Percentiles rank a stretch among this genome's conserved stretches.
Conservation (phyloP, 2,329 filamentous ascomycete species). For the Aspergillus quadricinctus region DNA sequence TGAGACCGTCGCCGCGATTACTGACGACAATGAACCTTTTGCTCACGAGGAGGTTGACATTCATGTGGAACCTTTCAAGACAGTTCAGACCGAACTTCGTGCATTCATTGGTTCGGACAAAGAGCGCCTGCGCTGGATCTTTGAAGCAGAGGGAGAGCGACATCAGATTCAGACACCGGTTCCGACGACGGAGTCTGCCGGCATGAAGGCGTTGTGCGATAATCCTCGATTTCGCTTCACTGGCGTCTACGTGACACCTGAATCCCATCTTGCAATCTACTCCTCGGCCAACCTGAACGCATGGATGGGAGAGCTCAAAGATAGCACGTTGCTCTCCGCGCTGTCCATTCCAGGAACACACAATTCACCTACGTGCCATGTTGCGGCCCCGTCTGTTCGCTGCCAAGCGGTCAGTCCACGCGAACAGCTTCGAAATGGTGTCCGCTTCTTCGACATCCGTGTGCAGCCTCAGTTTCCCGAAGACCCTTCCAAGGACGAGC, state of each 20-base stretch:
- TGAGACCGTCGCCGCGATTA: conserved; percentile 42
- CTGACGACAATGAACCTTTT: conserved; percentile 55
- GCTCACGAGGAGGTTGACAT: conserved; percentile 60
- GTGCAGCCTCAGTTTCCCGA: conserved; percentile 62
- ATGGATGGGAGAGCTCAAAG: conserved; percentile 77
- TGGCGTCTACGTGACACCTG: conserved; percentile 58
- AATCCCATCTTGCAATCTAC: conserved; percentile 58
- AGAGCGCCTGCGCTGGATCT: conserved; percentile 69
- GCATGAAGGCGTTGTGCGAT: conserved; percentile 55
- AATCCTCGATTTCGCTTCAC: conserved; percentile 57
- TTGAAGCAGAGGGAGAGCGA: conserved; percentile 59
- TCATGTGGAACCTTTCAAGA: conserved; percentile 63
- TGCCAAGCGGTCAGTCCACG: conserved; percentile 78
- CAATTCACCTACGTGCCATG: conserved; percentile 82
- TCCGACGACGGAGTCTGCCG: conserved; percentile 54
- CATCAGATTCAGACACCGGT: conserved; percentile 73
- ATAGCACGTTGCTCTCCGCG: conserved; percentile 68
- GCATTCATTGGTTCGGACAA: conserved; percentile 52
- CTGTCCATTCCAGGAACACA: conserved; percentile 94
- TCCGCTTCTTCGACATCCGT: conserved; percentile 90
- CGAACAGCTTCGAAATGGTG: conserved; percentile 80
- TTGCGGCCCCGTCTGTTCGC: conserved; percentile 83
- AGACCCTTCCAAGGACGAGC: conserved; percentile 57
- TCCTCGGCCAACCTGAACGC: conserved; percentile 63
- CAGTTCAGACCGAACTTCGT: conserved; percentile 59